phyloP scores from a whole-genome alignment of 345 rosid species.

The Passiflora organensis region DNA sequence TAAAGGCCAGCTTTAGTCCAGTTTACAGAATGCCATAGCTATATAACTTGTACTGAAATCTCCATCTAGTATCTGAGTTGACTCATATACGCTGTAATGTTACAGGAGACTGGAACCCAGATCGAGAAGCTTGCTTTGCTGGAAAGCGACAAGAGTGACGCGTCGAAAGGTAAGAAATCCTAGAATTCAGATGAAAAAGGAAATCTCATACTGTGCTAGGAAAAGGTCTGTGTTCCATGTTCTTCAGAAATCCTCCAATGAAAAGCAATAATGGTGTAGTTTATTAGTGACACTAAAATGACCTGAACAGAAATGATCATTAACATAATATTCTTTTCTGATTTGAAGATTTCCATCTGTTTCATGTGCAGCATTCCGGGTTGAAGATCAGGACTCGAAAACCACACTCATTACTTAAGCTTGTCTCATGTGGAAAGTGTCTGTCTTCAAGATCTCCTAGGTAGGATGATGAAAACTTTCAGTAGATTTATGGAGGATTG shows the following conservation, averaged over 20 bases:
- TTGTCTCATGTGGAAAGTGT: slow-evolving; percentile 67
- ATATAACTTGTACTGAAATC: no score
- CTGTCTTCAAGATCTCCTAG: slow-evolving; percentile 56
- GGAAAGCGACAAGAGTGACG: slow-evolving; percentile 65
- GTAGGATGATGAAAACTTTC: slow-evolving; percentile 24
- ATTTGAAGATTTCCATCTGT: not conserved
- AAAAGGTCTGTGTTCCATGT: no score
- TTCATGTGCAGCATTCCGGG: slow-evolving; percentile 47
- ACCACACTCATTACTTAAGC: slow-evolving; percentile 60
- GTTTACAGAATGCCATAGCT: no score
- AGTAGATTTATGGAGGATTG: slow-evolving; percentile 13
- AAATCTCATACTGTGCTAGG: no score
- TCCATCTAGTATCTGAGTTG: no score
- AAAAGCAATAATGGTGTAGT: no score
- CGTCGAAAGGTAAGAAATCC: slow-evolving; percentile 60
- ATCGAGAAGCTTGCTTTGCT: slow-evolving; percentile 84
- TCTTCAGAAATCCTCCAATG: no score
- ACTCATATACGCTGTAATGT: slow-evolving; percentile 14
- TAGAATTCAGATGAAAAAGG: not conserved
- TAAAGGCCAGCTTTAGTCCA: no score
- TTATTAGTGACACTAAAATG: no score
- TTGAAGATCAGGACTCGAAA: slow-evolving; percentile 53
- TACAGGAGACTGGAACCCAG: slow-evolving; percentile 86
- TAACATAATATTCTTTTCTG: no score
- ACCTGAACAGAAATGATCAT: no score